Evolutionary conservation across 306 rosid species (phyloP).

Genomic region (Betula pendula): DNA sequence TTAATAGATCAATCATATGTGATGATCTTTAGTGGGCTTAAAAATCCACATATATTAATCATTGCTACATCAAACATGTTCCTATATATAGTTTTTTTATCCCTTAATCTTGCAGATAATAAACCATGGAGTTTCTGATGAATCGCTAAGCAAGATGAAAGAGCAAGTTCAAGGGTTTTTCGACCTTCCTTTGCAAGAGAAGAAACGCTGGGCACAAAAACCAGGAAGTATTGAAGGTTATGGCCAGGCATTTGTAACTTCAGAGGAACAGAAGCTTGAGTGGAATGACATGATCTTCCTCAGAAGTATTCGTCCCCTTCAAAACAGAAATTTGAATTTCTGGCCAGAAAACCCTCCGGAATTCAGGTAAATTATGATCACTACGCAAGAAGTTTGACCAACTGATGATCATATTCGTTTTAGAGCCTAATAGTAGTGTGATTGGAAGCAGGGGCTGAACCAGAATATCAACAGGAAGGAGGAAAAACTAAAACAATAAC

Average conservation of each 20-base stretch:
- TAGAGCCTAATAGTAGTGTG: no score
- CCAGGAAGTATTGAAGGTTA: constrained; percentile 50
- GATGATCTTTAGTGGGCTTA: no score
- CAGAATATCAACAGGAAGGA: no score
- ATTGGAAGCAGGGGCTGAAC: no score
- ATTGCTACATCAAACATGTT: neutral
- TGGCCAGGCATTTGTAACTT: constrained; percentile 54
- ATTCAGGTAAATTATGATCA: constrained; percentile 34
- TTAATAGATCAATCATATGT: neutral
- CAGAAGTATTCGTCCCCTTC: constrained; percentile 31
- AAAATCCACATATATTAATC: no score
- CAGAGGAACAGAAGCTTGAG: constrained; percentile 39
- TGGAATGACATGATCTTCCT: constrained; percentile 63
- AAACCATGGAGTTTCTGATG: constrained; percentile 37
- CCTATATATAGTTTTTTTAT: neutral
- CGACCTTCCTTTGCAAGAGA: constrained; percentile 41
- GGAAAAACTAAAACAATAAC: no score
- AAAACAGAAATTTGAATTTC: constrained; percentile 37
- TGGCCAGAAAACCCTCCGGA: constrained; percentile 55
- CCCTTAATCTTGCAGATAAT: constrained; percentile 30
- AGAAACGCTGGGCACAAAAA: constrained; percentile 41
- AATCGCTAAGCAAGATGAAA: constrained; percentile 30
- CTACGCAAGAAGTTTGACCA: neutral
- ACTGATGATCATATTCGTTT: neutral
- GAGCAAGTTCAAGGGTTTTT: constrained; percentile 43